Percentiles rank a stretch among this genome's conserved stretches.
These are phyloP conservation scores for Talaromyces amestolkiae DNA, from an alignment of 2,329 filamentous ascomycete species.

Conservation along the genomic window DNA sequence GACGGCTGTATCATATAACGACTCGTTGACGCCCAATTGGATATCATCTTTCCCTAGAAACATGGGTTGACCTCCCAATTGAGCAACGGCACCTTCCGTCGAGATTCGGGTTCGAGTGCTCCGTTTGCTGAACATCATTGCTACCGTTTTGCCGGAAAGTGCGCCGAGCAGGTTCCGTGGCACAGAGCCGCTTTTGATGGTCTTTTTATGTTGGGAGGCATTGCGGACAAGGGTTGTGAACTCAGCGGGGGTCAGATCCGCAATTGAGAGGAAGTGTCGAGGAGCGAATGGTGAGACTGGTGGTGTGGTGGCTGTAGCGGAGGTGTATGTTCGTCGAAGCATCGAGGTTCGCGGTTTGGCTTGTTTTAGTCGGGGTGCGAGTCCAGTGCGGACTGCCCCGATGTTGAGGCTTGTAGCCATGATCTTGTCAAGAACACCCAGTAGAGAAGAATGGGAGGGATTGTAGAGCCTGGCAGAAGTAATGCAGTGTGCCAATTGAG, in stretches of 20 bases:
- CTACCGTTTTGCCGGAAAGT: conserved; percentile 75
- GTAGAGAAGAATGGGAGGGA: too few relatives aligned
- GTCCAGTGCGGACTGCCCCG: conserved; percentile 17
- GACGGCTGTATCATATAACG: conserved; percentile 83
- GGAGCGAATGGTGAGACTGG: conserved; percentile 60
- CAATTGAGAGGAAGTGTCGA: conserved; percentile 88
- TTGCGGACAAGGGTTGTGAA: conserved; percentile 79
- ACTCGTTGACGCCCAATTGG: conserved; percentile 91
- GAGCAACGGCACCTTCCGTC: conserved; percentile 84
- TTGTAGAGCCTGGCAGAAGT: too few relatives aligned
- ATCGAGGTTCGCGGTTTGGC: conserved; percentile 28
- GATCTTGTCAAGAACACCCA: background rate
- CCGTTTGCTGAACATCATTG: conserved; percentile 96
- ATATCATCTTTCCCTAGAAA: conserved; percentile 96
- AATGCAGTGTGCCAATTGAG: background rate
- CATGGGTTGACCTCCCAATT: conserved; percentile 91
- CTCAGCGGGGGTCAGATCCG: conserved; percentile 76
- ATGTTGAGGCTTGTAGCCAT: conserved; percentile 21
- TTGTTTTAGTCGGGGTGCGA: conserved; percentile 25
- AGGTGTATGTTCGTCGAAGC: conserved; percentile 34
- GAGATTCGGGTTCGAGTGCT: conserved; percentile 91
- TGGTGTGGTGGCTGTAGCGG: conserved; percentile 34
- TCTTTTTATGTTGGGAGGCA: conserved; percentile 71
- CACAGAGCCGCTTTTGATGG: conserved; percentile 67
- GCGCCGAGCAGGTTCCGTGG: conserved; percentile 59